Base-by-base conservation (phyloP, 257 asterid genomes). In the Ligustrum vulgare region DNA sequence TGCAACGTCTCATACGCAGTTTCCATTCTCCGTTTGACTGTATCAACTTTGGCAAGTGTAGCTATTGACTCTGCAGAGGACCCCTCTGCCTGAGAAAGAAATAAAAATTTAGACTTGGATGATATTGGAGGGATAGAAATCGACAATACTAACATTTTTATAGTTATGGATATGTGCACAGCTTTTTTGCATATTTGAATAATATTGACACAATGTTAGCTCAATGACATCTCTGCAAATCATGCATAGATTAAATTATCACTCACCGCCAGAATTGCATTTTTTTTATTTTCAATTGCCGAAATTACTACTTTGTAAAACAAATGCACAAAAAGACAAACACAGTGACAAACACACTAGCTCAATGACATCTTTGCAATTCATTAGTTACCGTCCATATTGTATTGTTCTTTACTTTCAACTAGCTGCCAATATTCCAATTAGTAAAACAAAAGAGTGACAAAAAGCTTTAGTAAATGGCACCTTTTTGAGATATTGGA, bases 21-120 rank as follows among this genome's bases (percentile, higher is more conserved):
- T 84, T 95, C 98, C 99, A 93, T 95, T 87, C 97, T 88, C 80
- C 90, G 92, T 89, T 91, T 95, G 67, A 95, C 97, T 32, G 97
- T 90, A 86, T 95, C 99, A 70, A 95, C 92, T 83, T 89, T 95
- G 31, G 97, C 93, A 70, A 95, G 93, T 56, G 97, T 91, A 9
- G 97, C 86, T 58, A 95, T 87, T 51, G 97, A 91, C 81, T 93
- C 98, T 15, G 98, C 97, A 39, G 99, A 93, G 51, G 97, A 89
- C 78, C 96, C 99, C 88, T 94, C 98, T 7, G 97, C 99, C 99
- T 95, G 77, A 63, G 54, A 79, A 34, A 34, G 13, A 69, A 75
- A 79, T 73, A 28, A 47, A 64, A 72, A 8, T 58, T 33, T 31
- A 41, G 69, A 71, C 23, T 35, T 62, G 67, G 56, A 60, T 33